Evolutionary conservation across 2,329 filamentous ascomycete genomes (phyloP), one percentile per base, ranked within the genome.

Genomic region (Aureobasidium zeae): DNA sequence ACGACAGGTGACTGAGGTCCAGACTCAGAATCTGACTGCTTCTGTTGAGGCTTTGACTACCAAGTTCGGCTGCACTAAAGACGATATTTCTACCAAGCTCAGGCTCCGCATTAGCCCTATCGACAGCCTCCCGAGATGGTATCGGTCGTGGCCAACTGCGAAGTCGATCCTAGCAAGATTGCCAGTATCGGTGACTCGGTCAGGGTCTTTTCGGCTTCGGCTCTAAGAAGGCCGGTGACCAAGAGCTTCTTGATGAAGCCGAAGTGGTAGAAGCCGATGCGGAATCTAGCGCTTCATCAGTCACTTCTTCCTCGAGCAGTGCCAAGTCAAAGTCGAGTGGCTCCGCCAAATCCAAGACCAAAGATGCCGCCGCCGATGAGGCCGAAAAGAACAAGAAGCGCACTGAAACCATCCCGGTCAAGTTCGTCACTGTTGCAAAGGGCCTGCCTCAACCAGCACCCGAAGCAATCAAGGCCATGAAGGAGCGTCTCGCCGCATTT

Each of bases 191-290:
- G 95, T 35, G 89, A 94, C 57, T 88, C 86, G 31, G 86, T 96
- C 52, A 98, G 72, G 93, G 88, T 51, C 76, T 95, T 50, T 93
- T 98, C 58, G 91, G 91, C 5, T 88, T 96, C 59, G 91, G 89
- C 19, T 84, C 84, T 57, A 86, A 86, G 66, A 94, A 94, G 66
- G n/a, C n/a, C n/a, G 83, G 83, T 50, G 84, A 89, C 45, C 83
- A 94, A 64, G 73, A 75, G 50, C 68, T 74, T 6, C 58, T 94
- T 24, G 73, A 76, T 47, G 83, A 81, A 36, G 62, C 52, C 15
- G 59, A 61, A 33, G 73, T 73, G 30, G 53, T 51, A 2, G 55
- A 59, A 9, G 58, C 65, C 2, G 69, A 73, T 43, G 69, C 54
- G 17, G 55, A 62, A 21, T 56, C 61, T 5, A 56, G 62, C 25